Evolutionary conservation across 2,329 filamentous ascomycete genomes (phyloP), one percentile per base, ranked within the genome.

Genomic region (Ceratocystis albifundus): DNA sequence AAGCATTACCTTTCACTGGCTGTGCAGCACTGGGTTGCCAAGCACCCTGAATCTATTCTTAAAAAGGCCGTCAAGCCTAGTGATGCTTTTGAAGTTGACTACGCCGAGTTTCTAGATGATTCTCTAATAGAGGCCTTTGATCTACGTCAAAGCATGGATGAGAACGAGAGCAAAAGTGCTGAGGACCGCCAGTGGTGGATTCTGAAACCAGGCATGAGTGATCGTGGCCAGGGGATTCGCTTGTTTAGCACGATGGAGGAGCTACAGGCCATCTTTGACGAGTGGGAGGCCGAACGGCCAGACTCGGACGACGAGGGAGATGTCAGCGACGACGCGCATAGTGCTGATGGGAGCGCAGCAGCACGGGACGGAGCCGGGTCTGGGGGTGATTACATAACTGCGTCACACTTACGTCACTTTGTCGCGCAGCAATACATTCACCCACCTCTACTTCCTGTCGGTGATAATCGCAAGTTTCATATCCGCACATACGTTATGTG

Each of bases 131-230:
- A 99, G 74, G 88, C 89, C 0, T 97, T 88, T 74, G 94, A 97
- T 72, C 76, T 99, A 64, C 82, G 87, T 22, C 89, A 90, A 66
- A 92, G 88, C 70, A 81, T 95, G 75, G 82, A 83, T 41, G 80
- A 80, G 59, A 96, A 96, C 71, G 76, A 75, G 15, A 69, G 69
- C 12, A 68, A 67, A 2, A 70, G 71, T 1, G 70, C 66, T 0
- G 69, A 75, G 36, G 77, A 82, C 53, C 81, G 82, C 68, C 85
- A 95, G 74, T 99, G 93, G 93, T 99, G 94, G 94, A 97, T 99
- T 70, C 76, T 99, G 68, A 99, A 99, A 76, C 93, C 94, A 0
- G 88, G 93, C 7, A 97, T 99, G 94, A 96, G 90, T 74, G 94
- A 99, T 74, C 84, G 93, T 28, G 94, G 93, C 0, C 92, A 96